Conservation (phyloP, 306 rosid genomes). For the Acmispon strigosus region DNA sequence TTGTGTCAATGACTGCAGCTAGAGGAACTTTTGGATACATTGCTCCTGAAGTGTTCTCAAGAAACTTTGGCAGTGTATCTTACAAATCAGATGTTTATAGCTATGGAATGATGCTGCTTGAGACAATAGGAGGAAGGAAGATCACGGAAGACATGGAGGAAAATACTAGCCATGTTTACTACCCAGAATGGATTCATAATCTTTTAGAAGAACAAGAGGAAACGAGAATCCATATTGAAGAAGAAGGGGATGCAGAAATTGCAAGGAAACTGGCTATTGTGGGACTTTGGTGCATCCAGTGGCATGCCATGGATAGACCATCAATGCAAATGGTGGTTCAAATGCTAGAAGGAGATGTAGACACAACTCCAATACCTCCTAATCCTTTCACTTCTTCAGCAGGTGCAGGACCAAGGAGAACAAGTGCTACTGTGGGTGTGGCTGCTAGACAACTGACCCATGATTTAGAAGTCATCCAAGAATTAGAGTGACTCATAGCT, state of each 20-base stretch:
- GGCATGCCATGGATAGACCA: slow-evolving; percentile 25
- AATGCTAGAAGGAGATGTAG: slow-evolving; percentile 14
- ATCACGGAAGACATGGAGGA: background rate
- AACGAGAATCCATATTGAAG: slow-evolving; percentile 1
- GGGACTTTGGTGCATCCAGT: slow-evolving; percentile 25
- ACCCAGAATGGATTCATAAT: slow-evolving; percentile 17
- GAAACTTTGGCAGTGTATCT: slow-evolving; percentile 30
- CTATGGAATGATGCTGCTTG: slow-evolving; percentile 33
- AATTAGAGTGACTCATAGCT: background rate
- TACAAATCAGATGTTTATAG: slow-evolving; percentile 29
- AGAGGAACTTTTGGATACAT: slow-evolving; percentile 45
- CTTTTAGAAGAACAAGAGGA: slow-evolving; percentile 1
- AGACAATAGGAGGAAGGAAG: slow-evolving; percentile 32
- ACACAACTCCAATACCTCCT: slow-evolving; percentile 4
- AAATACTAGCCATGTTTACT: background rate
- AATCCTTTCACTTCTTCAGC: slow-evolving; percentile 9
- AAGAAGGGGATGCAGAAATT: slow-evolving; percentile 6
- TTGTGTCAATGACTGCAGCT: slow-evolving; percentile 27
- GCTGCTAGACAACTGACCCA: background rate
- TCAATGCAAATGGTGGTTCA: slow-evolving; percentile 21
- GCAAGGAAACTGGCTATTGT: slow-evolving; percentile 17
- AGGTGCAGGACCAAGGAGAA: background rate
- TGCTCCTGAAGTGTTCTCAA: slow-evolving; percentile 36
- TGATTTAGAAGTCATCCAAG: slow-evolving; percentile 9
- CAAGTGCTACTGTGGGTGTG: background rate